Evolutionary conservation across 345 rosid genomes (phyloP).

Genomic region (Syzygium aqueum): DNA sequence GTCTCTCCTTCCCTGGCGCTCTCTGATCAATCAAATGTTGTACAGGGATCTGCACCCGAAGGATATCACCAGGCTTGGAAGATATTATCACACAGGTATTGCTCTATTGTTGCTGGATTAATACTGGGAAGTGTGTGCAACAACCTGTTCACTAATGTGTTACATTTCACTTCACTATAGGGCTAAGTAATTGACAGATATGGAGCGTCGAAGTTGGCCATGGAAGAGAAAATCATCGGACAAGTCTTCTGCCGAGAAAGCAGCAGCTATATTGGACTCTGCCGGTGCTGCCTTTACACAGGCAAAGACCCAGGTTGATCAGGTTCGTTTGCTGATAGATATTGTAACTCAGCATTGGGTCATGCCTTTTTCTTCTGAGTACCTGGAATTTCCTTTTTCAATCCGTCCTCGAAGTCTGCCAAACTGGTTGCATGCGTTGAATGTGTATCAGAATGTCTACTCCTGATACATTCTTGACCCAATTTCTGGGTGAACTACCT

Average conservation of each 20-base stretch:
- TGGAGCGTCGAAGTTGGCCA: slow-evolving; percentile 98
- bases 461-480: neutral
- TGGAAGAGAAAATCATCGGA: slow-evolving; percentile 97
- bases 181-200: slow-evolving; percentile 11
- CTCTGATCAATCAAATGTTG: neutral
- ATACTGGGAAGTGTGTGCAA: neutral
- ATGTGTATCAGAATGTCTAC: neutral
- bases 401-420: neutral
- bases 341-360: neutral
- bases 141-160: neutral
- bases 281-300: slow-evolving; percentile 21
- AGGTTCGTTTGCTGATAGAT: slow-evolving; percentile 14
- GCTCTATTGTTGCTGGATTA: neutral
- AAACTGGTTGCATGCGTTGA: neutral
- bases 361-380: neutral
- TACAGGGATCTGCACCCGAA: neutral
- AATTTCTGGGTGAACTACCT: neutral
- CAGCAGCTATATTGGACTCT: slow-evolving; percentile 30
- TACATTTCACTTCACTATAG: neutral
- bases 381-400: neutral
- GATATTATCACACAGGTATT: neutral
- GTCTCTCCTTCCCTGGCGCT: neutral
- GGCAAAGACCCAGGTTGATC: slow-evolving; percentile 21
- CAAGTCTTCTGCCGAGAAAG: slow-evolving; percentile 33
- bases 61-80: neutral